phyloP scores from a whole-genome alignment of 352 stramenopile species.

The Nothophytophthora sp. region DNA sequence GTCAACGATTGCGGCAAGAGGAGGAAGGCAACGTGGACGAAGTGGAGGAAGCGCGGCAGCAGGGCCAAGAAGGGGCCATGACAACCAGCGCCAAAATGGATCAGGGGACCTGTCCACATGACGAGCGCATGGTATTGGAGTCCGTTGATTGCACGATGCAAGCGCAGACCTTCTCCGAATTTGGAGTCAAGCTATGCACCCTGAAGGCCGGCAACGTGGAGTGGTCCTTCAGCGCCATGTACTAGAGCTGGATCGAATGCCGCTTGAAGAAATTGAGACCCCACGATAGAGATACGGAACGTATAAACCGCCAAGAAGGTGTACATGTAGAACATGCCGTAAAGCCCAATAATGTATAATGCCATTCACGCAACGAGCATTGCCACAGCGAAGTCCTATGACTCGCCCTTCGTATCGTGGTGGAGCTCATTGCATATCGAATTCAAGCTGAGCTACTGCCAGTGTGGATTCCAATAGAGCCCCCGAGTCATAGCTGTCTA shows the following conservation, averaged over 20 bases:
- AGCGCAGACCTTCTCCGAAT: conserved; percentile 74
- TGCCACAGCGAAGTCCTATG: no score
- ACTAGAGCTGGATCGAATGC: conserved; percentile 39
- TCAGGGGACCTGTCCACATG: conserved; percentile 6
- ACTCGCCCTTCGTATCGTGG: no score
- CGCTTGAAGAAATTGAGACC: conserved; percentile 30
- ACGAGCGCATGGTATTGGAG: background rate
- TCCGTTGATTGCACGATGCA: conserved; percentile 18
- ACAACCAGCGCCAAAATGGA: conserved; percentile 17
- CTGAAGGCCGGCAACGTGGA: conserved; percentile 54
- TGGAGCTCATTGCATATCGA: no score
- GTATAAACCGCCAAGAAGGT: conserved; percentile 20
- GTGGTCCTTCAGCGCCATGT: conserved; percentile 80
- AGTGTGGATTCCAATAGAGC: no score
- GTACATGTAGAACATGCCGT: conserved; percentile 18
- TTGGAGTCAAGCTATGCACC: conserved; percentile 58
- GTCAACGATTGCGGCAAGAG: conserved; percentile 34
- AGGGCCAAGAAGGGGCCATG: conserved; percentile 15
- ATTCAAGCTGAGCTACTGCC: no score
- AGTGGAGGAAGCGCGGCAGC: conserved; percentile 16
- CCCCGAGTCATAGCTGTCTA: no score
- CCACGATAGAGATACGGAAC: conserved; percentile 30
- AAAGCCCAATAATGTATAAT: conserved; percentile 13
- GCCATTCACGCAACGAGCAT: background rate
- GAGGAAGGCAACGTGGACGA: conserved; percentile 16